Percentiles rank a stretch among this genome's conserved stretches.
Conservation (phyloP, 116 monocot species). For the Zostera marina region DNA sequence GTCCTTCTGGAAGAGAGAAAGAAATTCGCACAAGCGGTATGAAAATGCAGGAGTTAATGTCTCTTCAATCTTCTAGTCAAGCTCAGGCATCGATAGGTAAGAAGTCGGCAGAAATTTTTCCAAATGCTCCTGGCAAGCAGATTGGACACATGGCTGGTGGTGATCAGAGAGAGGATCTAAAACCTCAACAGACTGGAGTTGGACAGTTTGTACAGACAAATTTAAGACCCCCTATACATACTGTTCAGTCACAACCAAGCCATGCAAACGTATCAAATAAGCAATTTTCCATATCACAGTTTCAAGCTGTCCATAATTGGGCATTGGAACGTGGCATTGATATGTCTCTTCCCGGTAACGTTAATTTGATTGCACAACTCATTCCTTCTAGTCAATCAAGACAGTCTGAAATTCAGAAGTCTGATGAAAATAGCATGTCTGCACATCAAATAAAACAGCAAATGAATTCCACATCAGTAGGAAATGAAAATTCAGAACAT, state of each 20-base stretch:
- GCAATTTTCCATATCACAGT: conserved; percentile 44
- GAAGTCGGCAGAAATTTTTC: conserved; percentile 26
- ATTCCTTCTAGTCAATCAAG: conserved; percentile 47
- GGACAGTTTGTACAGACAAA: conserved; percentile 20
- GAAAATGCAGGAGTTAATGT: conserved; percentile 71
- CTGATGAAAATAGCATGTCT: conserved; percentile 21
- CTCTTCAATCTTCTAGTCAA: conserved; percentile 37
- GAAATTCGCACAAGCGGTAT: conserved; percentile 18
- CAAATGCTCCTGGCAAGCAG: conserved; percentile 25
- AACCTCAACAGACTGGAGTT: conserved; percentile 19
- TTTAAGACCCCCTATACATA: conserved; percentile 12
- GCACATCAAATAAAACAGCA: conserved; percentile 29
- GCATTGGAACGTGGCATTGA: conserved; percentile 75
- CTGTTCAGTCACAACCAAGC: conserved; percentile 5
- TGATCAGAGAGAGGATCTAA: conserved; percentile 32
- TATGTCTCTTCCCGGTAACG: conserved; percentile 57
- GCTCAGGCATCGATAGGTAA: conserved; percentile 16
- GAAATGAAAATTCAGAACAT: conserved; percentile 43
- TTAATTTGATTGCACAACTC: conserved; percentile 57
- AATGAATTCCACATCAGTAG: conserved; percentile 28
- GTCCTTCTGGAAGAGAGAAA: conserved; percentile 18
- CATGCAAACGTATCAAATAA: conserved; percentile 27
- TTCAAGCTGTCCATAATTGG: conserved; percentile 78
- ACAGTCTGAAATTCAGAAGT: conserved; percentile 32
- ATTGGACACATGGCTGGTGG: conserved; percentile 5